These are phyloP conservation scores for Diaporthe eres DNA, from an alignment of 2,329 filamentous ascomycete genomes.

Conservation along the genomic window DNA sequence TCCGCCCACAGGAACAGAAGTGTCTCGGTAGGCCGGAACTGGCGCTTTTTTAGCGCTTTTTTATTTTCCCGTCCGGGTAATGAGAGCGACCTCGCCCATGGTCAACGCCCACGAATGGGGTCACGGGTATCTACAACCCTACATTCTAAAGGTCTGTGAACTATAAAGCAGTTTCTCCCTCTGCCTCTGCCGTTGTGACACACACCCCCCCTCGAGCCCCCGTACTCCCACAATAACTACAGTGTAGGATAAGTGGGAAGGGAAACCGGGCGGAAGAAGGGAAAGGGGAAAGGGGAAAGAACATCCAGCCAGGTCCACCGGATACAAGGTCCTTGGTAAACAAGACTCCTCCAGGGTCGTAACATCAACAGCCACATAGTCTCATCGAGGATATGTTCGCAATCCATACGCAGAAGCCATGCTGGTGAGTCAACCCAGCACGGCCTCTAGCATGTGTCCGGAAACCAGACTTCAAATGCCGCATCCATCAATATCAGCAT, in stretches of 20 bases:
- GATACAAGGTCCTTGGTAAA: neutral
- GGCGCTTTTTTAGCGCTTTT: too few relatives aligned
- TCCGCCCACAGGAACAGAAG: neutral
- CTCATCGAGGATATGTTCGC: conserved; percentile 48
- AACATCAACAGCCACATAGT: neutral
- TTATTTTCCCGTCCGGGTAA: neutral
- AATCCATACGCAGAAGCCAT: conserved; percentile 51
- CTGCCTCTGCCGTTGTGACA: neutral
- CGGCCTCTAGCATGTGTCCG: conserved; percentile 40
- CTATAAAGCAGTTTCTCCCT: neutral
- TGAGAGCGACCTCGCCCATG: neutral
- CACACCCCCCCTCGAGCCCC: neutral
- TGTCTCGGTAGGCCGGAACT: neutral
- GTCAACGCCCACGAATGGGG: neutral
- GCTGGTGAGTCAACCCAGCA: conserved; percentile 40
- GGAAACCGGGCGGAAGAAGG: neutral
- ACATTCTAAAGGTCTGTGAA: too few relatives aligned
- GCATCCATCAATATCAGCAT: conserved; percentile 82
- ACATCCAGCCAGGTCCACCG: neutral
- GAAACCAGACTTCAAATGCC: conserved; percentile 47
- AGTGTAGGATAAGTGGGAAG: neutral
- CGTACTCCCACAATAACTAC: neutral
- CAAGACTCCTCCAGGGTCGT: neutral
- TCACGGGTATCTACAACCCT: neutral
- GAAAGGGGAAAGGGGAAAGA: neutral